Percentiles rank a stretch among this genome's conserved stretches.
Evolutionary conservation across 306 rosid genomes (phyloP).

Genomic region (Dicorynia guianensis): DNA sequence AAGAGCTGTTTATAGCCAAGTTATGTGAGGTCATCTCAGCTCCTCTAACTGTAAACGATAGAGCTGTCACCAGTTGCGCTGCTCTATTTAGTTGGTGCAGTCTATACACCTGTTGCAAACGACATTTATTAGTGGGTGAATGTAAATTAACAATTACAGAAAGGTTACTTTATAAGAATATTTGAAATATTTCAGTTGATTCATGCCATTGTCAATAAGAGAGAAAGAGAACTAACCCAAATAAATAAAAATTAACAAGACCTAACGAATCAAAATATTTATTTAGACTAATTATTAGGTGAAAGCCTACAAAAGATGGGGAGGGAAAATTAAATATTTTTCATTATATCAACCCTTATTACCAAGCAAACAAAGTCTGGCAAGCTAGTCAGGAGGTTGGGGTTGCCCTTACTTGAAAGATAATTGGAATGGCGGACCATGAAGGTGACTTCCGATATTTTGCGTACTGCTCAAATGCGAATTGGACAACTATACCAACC

Average conservation of each 20-base stretch:
- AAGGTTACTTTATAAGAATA: neutral
- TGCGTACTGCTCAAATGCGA: slow-evolving; percentile 97
- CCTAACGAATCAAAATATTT: slow-evolving; percentile 5
- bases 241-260: slow-evolving; percentile 11
- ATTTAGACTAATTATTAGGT: slow-evolving; percentile 14
- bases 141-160: slow-evolving; percentile 24
- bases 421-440: slow-evolving; percentile 89
- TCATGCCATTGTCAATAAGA: neutral
- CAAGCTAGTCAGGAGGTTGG: neutral
- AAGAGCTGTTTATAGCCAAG: slow-evolving; percentile 88
- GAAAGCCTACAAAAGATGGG: slow-evolving; percentile 5
- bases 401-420: slow-evolving; percentile 79
- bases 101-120: slow-evolving; percentile 78
- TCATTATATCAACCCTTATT: neutral
- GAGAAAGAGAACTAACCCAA: slow-evolving; percentile 5
- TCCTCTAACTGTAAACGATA: slow-evolving; percentile 92
- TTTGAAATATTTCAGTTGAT: slow-evolving; percentile 19
- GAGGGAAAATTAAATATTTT: neutral
- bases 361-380: slow-evolving; percentile 11
- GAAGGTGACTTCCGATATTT: slow-evolving; percentile 82
- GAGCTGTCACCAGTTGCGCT: slow-evolving; percentile 96
- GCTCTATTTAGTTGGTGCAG: slow-evolving; percentile 97
- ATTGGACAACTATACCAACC: slow-evolving; percentile 95
- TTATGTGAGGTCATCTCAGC: slow-evolving; percentile 92
- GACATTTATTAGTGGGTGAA: slow-evolving; percentile 24